Evolutionary conservation across 257 asterid genomes (phyloP).

Genomic region (Buddleja alternifolia): DNA sequence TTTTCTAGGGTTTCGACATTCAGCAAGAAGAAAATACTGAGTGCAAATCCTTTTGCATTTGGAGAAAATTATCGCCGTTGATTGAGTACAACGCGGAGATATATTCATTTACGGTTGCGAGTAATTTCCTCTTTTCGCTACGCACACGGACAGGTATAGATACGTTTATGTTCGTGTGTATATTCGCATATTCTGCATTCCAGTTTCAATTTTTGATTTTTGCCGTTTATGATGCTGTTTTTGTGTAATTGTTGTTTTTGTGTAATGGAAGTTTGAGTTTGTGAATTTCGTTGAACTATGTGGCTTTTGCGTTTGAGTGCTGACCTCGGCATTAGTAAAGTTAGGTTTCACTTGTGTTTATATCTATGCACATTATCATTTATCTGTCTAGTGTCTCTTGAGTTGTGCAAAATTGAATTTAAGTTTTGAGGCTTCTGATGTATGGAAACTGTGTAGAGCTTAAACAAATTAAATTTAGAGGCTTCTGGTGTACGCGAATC

Average conservation of each 20-base stretch:
- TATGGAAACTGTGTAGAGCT: too few species aligned
- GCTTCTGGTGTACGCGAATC: neutral
- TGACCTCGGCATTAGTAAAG: neutral
- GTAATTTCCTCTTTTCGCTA: neutral
- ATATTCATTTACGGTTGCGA: conserved; percentile 2
- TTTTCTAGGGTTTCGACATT: conserved; percentile 28
- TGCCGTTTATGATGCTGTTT: neutral
- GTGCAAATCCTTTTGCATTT: neutral
- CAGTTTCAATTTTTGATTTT: neutral
- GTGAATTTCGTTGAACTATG: neutral
- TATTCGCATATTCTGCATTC: neutral
- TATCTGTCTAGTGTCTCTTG: neutral
- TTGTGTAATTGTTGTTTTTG: neutral
- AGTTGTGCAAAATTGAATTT: too few species aligned
- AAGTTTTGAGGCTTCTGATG: too few species aligned
- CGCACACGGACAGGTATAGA: too few species aligned
- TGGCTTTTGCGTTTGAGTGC: neutral
- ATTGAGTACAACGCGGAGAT: neutral
- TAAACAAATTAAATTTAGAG: neutral
- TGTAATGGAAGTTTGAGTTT: neutral
- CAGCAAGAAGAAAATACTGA: neutral
- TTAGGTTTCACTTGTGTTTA: neutral
- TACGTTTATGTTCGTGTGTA: too few species aligned
- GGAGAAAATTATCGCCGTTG: neutral
- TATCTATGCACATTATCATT: neutral